Evolutionary conservation across 1,284 basidiomycete genomes (phyloP).

Genomic region (Ustilago lituana): DNA sequence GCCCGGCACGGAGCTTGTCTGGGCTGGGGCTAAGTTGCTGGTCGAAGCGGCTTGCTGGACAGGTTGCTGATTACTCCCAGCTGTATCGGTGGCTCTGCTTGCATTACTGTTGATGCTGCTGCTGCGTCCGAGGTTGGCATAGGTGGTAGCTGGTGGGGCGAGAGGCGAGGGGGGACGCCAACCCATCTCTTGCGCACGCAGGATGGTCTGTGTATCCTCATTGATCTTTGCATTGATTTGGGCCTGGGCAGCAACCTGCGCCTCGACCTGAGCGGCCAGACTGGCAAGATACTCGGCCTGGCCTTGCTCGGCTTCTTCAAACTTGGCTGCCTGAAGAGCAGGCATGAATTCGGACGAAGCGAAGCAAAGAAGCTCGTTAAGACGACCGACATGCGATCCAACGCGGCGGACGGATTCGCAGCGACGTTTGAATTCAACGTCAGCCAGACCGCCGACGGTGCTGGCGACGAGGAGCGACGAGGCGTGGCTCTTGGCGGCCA

Average conservation of each 20-base stretch:
- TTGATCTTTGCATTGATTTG: slow-evolving; percentile 47
- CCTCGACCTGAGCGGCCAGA: slow-evolving; percentile 45
- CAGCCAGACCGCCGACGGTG: slow-evolving; percentile 59
- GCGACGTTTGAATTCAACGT: slow-evolving; percentile 57
- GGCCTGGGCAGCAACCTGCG: slow-evolving; percentile 35
- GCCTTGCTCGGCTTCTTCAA: slow-evolving; percentile 52
- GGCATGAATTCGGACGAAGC: slow-evolving; percentile 61
- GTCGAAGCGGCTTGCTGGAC: slow-evolving; percentile 9
- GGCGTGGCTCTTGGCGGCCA: slow-evolving; percentile 55
- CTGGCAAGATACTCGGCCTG: slow-evolving; percentile 46
- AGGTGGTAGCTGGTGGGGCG: slow-evolving; percentile 8
- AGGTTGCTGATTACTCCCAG: slow-evolving; percentile 4
- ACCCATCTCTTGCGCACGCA: slow-evolving; percentile 51
- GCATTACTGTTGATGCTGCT: slow-evolving; percentile 27
- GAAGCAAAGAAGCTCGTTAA: slow-evolving; percentile 60
- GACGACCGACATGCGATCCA: slow-evolving; percentile 53
- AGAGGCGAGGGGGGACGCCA: slow-evolving; percentile 49
- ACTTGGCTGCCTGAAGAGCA: slow-evolving; percentile 49
- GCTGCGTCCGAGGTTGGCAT: slow-evolving; percentile 28
- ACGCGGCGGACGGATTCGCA: slow-evolving; percentile 60
- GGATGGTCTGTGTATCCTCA: slow-evolving; percentile 40
- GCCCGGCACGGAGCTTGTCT: not conserved
- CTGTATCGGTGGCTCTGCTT: slow-evolving; percentile 8
- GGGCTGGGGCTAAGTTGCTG: slow-evolving; percentile 11
- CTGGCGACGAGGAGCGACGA: slow-evolving; percentile 51